Percentiles rank a stretch among this genome's conserved stretches.
These are phyloP conservation scores for Phascolomyces articulosus DNA, from an alignment of 371 early-diverging fungal species.

Conservation along the genomic window DNA sequence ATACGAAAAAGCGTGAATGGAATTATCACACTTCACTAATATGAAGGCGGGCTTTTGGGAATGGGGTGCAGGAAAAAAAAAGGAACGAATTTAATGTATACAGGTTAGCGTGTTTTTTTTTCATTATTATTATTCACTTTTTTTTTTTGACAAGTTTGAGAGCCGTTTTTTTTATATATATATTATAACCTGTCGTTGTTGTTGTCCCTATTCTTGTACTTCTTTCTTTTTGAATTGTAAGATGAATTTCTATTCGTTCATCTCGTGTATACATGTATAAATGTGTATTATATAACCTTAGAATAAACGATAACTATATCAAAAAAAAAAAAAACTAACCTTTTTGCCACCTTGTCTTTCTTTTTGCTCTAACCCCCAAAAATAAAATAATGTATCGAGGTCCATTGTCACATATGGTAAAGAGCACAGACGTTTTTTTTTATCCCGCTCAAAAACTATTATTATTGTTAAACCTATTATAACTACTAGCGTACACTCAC, in stretches of 20 bases:
- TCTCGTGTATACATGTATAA: not conserved
- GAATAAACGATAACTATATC: not conserved
- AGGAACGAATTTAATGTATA: too few relatives aligned
- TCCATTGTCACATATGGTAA: not conserved
- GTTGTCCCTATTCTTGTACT: too few relatives aligned
- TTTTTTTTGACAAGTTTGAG: not conserved
- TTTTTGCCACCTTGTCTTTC: not conserved
- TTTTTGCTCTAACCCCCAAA: not conserved
- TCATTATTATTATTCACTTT: too few relatives aligned
- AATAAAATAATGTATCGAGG: not conserved
- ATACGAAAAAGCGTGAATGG: not conserved
- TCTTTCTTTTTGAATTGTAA: not conserved
- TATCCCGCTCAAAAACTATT: not conserved
- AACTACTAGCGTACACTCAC: too few relatives aligned
- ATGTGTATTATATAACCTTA: too few relatives aligned
- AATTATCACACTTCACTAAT: too few relatives aligned
- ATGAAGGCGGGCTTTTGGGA: too few relatives aligned
- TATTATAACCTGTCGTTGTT: not conserved
- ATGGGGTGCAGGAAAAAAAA: too few relatives aligned
- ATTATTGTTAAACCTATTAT: too few relatives aligned
- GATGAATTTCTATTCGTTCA: not conserved
- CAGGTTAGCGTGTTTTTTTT: too few relatives aligned
- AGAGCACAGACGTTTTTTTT: conserved; percentile 1
- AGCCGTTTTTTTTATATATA: conserved; percentile 3
- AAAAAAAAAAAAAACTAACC: too few relatives aligned